Conservation (phyloP, 352 stramenopile genomes). For the Pythium aphanidermatum region DNA sequence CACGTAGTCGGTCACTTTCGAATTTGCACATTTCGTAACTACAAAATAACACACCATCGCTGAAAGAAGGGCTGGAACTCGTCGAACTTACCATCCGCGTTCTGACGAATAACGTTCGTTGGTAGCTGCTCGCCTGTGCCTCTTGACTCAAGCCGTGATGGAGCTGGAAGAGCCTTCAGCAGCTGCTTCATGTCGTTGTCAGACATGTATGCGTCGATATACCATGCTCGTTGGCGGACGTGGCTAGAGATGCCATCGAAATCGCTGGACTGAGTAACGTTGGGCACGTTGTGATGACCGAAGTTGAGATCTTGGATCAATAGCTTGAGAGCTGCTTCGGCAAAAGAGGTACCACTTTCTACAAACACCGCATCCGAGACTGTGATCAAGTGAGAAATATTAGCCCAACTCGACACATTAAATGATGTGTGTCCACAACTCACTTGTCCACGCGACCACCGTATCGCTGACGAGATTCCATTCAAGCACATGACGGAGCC, state of each 20-base stretch:
- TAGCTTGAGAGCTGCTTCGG: conserved; percentile 39
- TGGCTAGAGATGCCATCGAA: no score
- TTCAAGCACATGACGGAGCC: conserved; percentile 41
- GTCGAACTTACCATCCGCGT: conserved; percentile 51
- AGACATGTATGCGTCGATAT: conserved; percentile 70
- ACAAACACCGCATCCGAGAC: conserved; percentile 72
- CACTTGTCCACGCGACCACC: conserved; percentile 65
- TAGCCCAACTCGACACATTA: not conserved
- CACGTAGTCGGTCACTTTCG: no score
- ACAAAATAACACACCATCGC: conserved; percentile 69
- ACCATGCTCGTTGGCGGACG: conserved; percentile 46
- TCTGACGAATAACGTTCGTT: conserved; percentile 43
- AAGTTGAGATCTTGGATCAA: conserved; percentile 57
- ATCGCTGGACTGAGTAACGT: not conserved
- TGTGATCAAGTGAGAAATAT: conserved; percentile 13
- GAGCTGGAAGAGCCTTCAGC: conserved; percentile 34
- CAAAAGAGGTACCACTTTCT: conserved; percentile 56
- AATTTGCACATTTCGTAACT: no score
- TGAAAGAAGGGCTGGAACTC: conserved; percentile 55
- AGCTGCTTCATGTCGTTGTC: conserved; percentile 54
- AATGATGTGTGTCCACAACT: conserved; percentile 8
- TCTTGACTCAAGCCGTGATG: conserved; percentile 34
- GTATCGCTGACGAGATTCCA: conserved; percentile 61
- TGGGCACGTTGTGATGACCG: conserved; percentile 28
- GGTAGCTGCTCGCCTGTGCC: conserved; percentile 37